Evolutionary conservation across 2,329 filamentous ascomycete genomes (phyloP), one percentile per base, ranked within the genome.

Genomic region (Purpureocillium lavendulum): DNA sequence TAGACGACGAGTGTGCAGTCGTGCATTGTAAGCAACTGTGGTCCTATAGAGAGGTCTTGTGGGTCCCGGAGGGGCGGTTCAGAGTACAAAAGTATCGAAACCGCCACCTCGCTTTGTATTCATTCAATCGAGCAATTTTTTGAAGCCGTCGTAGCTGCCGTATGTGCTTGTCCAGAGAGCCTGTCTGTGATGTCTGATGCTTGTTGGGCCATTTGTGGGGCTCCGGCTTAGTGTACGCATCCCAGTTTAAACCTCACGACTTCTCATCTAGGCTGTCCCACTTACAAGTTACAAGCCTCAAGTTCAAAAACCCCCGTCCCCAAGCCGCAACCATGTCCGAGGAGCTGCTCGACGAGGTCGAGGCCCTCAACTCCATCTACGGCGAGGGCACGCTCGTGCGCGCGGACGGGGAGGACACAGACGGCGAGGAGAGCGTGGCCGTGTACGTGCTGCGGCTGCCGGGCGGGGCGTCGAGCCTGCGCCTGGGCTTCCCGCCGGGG

Each of bases 311-410:
- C n/a, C n/a, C n/a, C n/a, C n/a, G n/a, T n/a, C n/a, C 21, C 5
- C 21, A 26, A 5, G 6, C 10, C 32, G 18, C 32, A 34, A 16
- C 35, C 33, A 75, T 76, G 71, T 74, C 72, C 8, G 71, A 76
- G 46, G 73, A 77, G 47, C 71, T 90, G 18, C 59, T 63, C 36
- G 85, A 92, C 61, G 86, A 92, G 57, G 66, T 89, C 24, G 82
- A 82, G 54, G 86, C 83, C 45, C 82, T 92, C 54, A 92, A 90
- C 61, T 85, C 86, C 40, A 92, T 92, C 48, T 92, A 89, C 62
- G 82, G 80, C 47, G 71, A 79, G 35, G 69, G 67, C n/a, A 83
- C 82, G 10, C 67, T 89, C 41, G 42, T 59, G 38, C 54, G 67
- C 33, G 53, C 64, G 42, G 58, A 62, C 16, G 53, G 61, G 30